Base-by-base conservation (phyloP, 2,329 filamentous ascomycete species). In the Cercospora zeina region DNA sequence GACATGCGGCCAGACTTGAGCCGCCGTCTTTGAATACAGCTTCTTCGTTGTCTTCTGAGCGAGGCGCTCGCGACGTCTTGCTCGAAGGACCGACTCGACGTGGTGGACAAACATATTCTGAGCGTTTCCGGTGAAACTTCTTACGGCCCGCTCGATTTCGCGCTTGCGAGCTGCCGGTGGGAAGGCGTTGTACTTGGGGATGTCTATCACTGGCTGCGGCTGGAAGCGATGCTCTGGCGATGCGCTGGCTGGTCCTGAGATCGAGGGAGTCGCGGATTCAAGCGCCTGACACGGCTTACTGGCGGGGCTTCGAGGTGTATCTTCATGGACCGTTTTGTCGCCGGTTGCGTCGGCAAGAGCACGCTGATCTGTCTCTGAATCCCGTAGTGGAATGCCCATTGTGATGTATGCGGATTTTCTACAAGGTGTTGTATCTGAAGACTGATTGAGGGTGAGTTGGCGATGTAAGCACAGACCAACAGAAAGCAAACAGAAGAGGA, bases 41-140 rank as follows among this genome's bases (percentile, higher is more conserved):
- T 63, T 67, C 19, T 63, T 61, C 3, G 45, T 58, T 2, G 21
- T 60, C 33, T 62, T 56, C 10, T 49, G 58, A 3, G 39, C 39
- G 3, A 63, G 49, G 3, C 61, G 14, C 3, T 34, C 37, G 4
- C 49, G 45, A 16, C 64, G 60, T 19, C 65, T 62, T 3, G 47
- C 9, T 3, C 61, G 57, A 10, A 69, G 57, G 4, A 63, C 53
- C 0, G 61, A 57, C 9, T 61, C 49, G 19, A 49, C 55, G 56
- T 67, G 55, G 39, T 68, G 67, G 0, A 64, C 51, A 60, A 70
- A 69, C 13, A 67, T 27, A 31, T 65, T 64, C 9, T 51, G 54
- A 5, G 59, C 67, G 27, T 62, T 65, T 31, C 62, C 62, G 37
- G 61, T 54, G 53, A 68, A 65, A 0, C 47, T 65, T 11, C 50